phyloP scores from a whole-genome alignment of 2,329 filamentous ascomycete genomes.

The Diaporthe eres region DNA sequence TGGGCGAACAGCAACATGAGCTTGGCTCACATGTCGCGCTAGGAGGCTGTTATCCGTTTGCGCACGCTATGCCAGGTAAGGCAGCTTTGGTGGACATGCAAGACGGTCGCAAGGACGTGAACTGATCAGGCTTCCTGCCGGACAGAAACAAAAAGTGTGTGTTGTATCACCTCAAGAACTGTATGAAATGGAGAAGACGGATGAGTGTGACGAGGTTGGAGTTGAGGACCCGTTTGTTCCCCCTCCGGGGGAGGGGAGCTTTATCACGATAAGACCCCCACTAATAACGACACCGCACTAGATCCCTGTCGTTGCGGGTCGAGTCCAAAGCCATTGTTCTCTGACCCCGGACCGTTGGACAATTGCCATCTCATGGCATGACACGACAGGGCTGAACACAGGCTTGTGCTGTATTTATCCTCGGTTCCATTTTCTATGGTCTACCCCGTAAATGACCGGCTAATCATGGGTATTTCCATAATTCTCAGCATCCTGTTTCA shows the following conservation, averaged over 20 bases:
- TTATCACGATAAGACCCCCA: constrained; percentile 35
- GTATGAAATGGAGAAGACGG: background rate
- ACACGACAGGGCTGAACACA: background rate
- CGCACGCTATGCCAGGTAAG: background rate
- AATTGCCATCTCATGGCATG: background rate
- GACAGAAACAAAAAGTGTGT: background rate
- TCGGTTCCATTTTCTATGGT: background rate
- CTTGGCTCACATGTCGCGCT: background rate
- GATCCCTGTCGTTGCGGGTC: background rate
- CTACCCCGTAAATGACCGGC: constrained; percentile 22
- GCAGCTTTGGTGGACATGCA: background rate
- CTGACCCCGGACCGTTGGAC: background rate
- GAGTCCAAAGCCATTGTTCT: constrained; percentile 13
- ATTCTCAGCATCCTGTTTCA: background rate
- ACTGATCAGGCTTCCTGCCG: background rate
- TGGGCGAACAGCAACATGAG: constrained; percentile 5
- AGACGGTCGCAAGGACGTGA: background rate
- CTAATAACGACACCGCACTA: background rate
- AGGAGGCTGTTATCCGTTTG: background rate
- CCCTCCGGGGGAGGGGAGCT: constrained; percentile 8
- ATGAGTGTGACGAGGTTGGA: constrained; percentile 2
- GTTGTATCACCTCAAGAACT: background rate
- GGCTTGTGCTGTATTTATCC: background rate
- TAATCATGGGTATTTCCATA: constrained; percentile 39
- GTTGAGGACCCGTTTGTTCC: background rate